A percentile compares a stretch with the other conserved stretches of the same genome.
Conservation (phyloP, 2,329 filamentous ascomycete genomes). For the Fusarium virguliforme region DNA sequence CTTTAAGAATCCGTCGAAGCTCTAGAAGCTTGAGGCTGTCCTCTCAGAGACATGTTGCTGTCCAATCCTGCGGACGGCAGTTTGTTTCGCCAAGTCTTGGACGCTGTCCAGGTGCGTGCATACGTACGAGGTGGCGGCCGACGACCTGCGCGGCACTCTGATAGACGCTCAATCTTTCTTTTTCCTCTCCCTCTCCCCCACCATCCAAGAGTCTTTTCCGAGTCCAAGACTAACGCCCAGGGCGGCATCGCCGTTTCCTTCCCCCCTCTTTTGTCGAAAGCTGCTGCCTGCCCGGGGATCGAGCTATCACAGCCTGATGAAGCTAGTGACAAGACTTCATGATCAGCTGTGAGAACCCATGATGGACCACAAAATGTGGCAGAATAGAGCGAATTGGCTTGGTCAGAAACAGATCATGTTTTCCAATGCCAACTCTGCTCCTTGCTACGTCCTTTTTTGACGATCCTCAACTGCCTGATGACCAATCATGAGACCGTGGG, state of each 20-base stretch:
- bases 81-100: conserved; percentile 7
- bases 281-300: conserved; percentile 44
- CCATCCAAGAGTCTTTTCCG: background rate
- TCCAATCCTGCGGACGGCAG: background rate
- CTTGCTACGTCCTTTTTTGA: background rate
- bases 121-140: conserved; percentile 18
- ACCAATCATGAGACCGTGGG: conserved; percentile 21
- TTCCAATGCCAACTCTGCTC: conserved; percentile 1
- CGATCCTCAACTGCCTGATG: conserved; percentile 8
- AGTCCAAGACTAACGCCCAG: conserved; percentile 8
- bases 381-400: conserved; percentile 2
- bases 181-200: background rate
- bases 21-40: conserved; percentile 37
- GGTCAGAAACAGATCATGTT: conserved; percentile 6
- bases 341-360: conserved; percentile 43
- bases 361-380: conserved; percentile 23
- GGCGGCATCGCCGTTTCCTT: conserved; percentile 20
- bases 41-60: background rate
- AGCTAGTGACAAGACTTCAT: conserved; percentile 40
- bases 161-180: conserved; percentile 15
- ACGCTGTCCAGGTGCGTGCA: conserved; percentile 19
- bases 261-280: conserved; percentile 33
- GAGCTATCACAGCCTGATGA: conserved; percentile 35
- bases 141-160: background rate
- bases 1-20: conserved; percentile 21